phyloP scores from a whole-genome alignment of 1,284 basidiomycete genomes.

The Apiotrichum akiyoshidainum region DNA sequence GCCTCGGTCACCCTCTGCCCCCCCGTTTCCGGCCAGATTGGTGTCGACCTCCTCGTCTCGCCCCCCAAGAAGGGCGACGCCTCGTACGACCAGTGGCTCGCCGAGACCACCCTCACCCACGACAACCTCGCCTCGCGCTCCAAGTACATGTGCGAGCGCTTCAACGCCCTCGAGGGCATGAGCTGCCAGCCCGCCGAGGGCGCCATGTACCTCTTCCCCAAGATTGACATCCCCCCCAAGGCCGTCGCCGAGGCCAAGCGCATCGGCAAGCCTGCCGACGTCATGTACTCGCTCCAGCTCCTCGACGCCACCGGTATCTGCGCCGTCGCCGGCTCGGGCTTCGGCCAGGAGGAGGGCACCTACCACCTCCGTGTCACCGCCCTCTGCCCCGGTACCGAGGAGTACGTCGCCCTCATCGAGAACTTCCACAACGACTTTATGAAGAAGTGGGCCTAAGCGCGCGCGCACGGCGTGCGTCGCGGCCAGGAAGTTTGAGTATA shows the following conservation, averaged over 20 bases:
- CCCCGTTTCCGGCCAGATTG: conserved; percentile 73
- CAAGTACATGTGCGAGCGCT: conserved; percentile 66
- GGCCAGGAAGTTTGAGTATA: too few species aligned
- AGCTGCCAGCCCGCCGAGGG: conserved; percentile 80
- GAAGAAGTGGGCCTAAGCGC: conserved; percentile 58
- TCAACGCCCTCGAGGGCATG: conserved; percentile 74
- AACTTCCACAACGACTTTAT: conserved; percentile 77
- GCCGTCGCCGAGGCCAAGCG: conserved; percentile 70
- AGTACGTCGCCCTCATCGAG: conserved; percentile 80
- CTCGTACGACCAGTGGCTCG: conserved; percentile 71
- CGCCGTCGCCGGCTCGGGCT: conserved; percentile 85
- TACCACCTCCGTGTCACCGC: conserved; percentile 85
- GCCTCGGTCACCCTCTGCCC: conserved; percentile 84
- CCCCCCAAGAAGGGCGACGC: conserved; percentile 72
- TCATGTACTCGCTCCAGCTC: conserved; percentile 77
- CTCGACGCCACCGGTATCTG: conserved; percentile 87
- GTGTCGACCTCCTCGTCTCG: conserved; percentile 83
- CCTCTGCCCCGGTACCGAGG: conserved; percentile 77
- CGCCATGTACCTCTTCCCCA: conserved; percentile 82
- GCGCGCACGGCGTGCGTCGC: neutral
- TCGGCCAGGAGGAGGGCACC: conserved; percentile 83
- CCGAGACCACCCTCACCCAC: conserved; percentile 77
- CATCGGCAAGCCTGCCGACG: conserved; percentile 75
- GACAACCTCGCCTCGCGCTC: conserved; percentile 69
- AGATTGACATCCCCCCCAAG: conserved; percentile 64